phyloP scores from a whole-genome alignment of 2,329 filamentous ascomycete genomes.

The Byssothecium circinans region DNA sequence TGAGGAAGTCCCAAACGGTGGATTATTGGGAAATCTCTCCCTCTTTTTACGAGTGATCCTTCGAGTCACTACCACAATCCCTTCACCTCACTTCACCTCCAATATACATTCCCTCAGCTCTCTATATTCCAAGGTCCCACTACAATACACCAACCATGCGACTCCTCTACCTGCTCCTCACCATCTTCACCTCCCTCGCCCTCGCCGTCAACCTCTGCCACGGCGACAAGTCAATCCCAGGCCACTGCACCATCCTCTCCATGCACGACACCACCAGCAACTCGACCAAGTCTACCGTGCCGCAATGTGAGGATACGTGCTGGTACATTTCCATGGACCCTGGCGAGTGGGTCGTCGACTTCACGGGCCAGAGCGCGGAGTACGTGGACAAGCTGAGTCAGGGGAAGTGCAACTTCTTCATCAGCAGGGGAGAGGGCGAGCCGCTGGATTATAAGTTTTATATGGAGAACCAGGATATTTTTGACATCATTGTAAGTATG shows the following conservation, averaged over 20 bases:
- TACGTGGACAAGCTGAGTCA: constrained; percentile 18
- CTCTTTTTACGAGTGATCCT: no score
- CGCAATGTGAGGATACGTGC: constrained; percentile 19
- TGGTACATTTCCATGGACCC: constrained; percentile 17
- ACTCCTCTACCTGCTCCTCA: not conserved
- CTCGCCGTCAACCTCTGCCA: constrained; percentile 8
- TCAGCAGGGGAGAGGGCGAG: constrained; percentile 16
- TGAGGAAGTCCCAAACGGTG: no score
- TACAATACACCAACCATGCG: not conserved
- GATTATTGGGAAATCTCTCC: no score
- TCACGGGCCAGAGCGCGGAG: constrained; percentile 17
- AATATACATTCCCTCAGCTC: no score
- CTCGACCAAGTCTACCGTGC: constrained; percentile 9
- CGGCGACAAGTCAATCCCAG: constrained; percentile 7
- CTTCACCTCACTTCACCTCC: no score
- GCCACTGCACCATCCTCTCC: constrained; percentile 22
- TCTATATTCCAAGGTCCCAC: no score
- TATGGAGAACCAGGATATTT: constrained; percentile 28
- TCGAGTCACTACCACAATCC: no score
- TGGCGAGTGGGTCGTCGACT: constrained; percentile 23
- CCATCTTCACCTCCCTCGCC: not conserved
- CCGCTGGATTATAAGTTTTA: constrained; percentile 17
- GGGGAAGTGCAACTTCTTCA: constrained; percentile 19
- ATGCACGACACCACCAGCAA: constrained; percentile 17
- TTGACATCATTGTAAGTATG: constrained; percentile 18